Base-by-base conservation (phyloP, 2,329 filamentous ascomycete species). In the Cladorrhinum sp. region DNA sequence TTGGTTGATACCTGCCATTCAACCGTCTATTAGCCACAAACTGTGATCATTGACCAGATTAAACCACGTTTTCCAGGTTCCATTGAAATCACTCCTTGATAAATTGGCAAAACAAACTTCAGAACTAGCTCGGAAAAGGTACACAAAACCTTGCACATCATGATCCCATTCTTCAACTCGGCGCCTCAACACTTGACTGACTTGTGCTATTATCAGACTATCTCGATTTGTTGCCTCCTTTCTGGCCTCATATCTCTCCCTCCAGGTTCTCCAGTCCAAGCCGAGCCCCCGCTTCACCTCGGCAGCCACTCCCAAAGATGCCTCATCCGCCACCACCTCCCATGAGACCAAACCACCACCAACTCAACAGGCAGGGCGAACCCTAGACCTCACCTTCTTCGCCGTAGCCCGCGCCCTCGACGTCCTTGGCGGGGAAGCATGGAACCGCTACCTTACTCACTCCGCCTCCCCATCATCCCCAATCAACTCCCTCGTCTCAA, bases 331-430 rank as follows among this genome's bases (percentile, higher is more conserved):
- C n/a, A n/a, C n/a, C n/a, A n/a, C n/a, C n/a, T n/a, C n/a, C n/a
- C n/a, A 23, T 28, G 23, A 14, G 7, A n/a, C 39, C 8, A 20
- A 21, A 74, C 71, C 12, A 67, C 74, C 74, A 2, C 65, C 72
- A 24, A 69, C 69, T 14, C 69, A 73, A 49, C 62, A 58, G 24
- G 89, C 87, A 10, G 91, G 91, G 50, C 85, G 87, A 67, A 94
- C 91, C 1, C 81, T 96, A 62, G 91, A 96, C 71, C 79, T 96
- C 30, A 94, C 91, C 0, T 78, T 96, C n/a, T 94, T 95, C 71
- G 85, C 89, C 10, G 79, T 84, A 51, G 86, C 86, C 10, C 82
- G 91, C 66, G 91, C 91, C 50, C 70, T 90, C 10, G 91, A 95
- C 73, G 84, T 91, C 4, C 67, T 91, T 8, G 77, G 89, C 49